Percentiles rank a stretch among this genome's conserved stretches.
phyloP scores from a whole-genome alignment of 257 asterid species.

The Solanum bulbocastanum region DNA sequence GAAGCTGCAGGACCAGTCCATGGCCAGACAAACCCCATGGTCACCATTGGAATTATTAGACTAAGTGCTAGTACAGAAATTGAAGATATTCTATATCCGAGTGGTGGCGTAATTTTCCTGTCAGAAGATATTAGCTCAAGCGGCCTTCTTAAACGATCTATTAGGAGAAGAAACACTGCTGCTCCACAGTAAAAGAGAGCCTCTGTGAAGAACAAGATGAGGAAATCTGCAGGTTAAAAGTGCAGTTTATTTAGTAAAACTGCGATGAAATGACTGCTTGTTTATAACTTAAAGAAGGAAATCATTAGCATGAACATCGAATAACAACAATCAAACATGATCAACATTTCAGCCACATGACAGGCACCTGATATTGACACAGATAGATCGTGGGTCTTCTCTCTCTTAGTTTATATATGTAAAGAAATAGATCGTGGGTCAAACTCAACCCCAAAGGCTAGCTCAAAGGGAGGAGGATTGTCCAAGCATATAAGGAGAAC shows the following conservation, averaged over 20 bases:
- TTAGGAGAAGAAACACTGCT: slow-evolving; percentile 61
- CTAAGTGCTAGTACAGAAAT: slow-evolving; percentile 75
- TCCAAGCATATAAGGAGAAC: not conserved
- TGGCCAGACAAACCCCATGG: slow-evolving; percentile 98
- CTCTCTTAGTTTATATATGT: not conserved
- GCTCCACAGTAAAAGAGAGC: slow-evolving; percentile 91
- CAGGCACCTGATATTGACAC: not conserved
- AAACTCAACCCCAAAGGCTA: not conserved
- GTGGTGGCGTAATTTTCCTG: slow-evolving; percentile 25
- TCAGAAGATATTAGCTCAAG: slow-evolving; percentile 26
- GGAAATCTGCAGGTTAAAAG: slow-evolving; percentile 58
- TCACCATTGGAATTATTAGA: slow-evolving; percentile 72
- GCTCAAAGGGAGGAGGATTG: not conserved
- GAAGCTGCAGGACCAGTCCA: slow-evolving; percentile 99
- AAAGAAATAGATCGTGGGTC: not conserved
- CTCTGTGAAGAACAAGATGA: slow-evolving; percentile 93
- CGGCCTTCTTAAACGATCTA: slow-evolving; percentile 56
- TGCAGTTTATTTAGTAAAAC: not conserved
- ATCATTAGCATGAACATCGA: not conserved
- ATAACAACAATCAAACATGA: not conserved
- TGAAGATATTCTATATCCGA: slow-evolving; percentile 62
- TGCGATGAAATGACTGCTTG: not conserved
- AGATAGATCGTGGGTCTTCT: not conserved
- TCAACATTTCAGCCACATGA: not conserved
- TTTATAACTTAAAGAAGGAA: not conserved